Evolutionary conservation across 176 grass and related monocot species (phyloP).

Genomic region (Alloteropsis semialata): DNA sequence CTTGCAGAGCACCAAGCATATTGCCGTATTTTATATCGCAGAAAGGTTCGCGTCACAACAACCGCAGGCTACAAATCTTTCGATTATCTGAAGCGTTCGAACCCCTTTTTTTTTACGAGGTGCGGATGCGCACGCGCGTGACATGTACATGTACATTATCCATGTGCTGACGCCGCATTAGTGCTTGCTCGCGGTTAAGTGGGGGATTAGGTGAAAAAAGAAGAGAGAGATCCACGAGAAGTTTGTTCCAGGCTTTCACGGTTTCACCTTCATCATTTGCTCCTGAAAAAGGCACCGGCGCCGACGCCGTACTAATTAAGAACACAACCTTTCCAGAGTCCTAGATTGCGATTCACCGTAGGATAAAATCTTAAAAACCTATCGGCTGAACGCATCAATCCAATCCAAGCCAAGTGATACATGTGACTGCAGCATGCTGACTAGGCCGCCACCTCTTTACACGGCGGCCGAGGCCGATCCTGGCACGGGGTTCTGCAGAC

Average conservation of each 20-base stretch:
- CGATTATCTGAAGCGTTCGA: neutral
- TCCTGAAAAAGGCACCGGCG: neutral
- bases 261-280: neutral
- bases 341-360: neutral
- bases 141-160: neutral
- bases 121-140: neutral
- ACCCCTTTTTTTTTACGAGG: neutral
- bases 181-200: neutral
- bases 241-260: neutral
- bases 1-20: neutral
- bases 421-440: neutral
- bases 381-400: neutral
- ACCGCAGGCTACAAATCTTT: neutral
- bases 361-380: neutral
- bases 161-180: neutral
- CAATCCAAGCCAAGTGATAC: neutral
- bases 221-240: neutral
- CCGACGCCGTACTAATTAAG: neutral
- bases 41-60: neutral
- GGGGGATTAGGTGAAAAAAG: neutral
- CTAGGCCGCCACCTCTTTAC: constrained; percentile 13
- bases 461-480: neutral
- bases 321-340: neutral
- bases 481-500: neutral
- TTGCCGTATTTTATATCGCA: neutral